A percentile compares a stretch with the other conserved stretches of the same genome.
Conservation (phyloP, 192 early-diverging fungal genomes). For the Backusella sp. region DNA sequence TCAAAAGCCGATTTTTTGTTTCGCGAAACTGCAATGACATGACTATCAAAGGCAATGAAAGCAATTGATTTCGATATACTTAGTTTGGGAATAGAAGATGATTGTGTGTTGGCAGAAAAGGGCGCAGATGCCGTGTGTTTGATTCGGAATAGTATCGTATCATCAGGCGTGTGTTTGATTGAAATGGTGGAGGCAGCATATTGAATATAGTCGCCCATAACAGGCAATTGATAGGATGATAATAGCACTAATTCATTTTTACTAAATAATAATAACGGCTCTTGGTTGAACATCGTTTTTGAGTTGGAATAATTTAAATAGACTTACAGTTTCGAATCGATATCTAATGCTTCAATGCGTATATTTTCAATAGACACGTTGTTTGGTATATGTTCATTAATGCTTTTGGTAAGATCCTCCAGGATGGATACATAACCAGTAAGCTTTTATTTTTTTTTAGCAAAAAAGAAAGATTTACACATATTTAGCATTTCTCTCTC, state of each 20-base stretch:
- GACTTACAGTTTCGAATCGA: constrained; percentile 2
- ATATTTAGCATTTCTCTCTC: neutral
- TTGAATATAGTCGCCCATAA: neutral
- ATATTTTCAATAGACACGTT: constrained; percentile 4
- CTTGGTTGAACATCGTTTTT: no score
- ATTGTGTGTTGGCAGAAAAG: neutral
- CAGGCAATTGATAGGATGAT: neutral
- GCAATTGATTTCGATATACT: constrained; percentile 3
- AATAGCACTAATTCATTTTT: neutral
- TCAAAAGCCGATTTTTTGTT: neutral
- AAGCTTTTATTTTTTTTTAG: neutral
- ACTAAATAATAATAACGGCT: neutral
- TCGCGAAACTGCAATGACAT: neutral
- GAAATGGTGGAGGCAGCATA: neutral
- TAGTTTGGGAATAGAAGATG: neutral
- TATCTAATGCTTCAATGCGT: constrained; percentile 1
- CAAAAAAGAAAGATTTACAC: neutral
- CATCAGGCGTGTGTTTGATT: neutral
- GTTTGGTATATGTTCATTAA: neutral
- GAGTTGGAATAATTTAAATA: no score
- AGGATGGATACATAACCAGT: neutral
- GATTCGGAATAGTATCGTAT: neutral
- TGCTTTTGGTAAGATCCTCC: neutral
- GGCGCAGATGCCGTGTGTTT: neutral
- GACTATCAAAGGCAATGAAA: neutral